phyloP scores from a whole-genome alignment of 208 protist genomes.

The Acanthamoeba castellanii region DNA sequence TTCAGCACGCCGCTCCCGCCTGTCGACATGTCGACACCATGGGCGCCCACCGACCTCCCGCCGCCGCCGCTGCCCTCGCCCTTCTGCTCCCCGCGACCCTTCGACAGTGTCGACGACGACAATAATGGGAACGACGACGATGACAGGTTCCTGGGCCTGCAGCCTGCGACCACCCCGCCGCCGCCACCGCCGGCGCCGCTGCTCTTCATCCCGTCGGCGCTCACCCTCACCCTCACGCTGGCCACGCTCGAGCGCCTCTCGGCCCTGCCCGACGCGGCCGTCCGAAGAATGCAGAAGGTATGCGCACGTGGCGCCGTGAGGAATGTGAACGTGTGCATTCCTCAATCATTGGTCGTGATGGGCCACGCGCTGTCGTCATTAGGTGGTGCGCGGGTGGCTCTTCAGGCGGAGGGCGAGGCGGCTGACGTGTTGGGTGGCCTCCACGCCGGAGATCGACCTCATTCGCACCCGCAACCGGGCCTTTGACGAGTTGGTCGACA shows the following conservation, averaged over 20 bases:
- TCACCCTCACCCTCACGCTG: not conserved
- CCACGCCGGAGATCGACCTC: not conserved
- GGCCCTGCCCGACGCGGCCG: not conserved
- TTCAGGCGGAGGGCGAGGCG: not conserved
- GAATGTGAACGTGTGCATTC: too few relatives aligned
- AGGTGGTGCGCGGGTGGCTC: conserved; percentile 14
- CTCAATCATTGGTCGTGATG: not conserved
- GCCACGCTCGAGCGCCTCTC: conserved; percentile 26
- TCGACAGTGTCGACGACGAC: not conserved
- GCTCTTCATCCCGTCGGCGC: not conserved
- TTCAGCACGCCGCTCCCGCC: not conserved
- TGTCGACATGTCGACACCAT: not conserved
- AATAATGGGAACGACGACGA: not conserved
- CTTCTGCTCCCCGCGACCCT: not conserved
- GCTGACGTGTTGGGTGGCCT: conserved; percentile 2
- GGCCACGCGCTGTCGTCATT: not conserved
- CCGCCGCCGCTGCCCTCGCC: conserved; percentile 11
- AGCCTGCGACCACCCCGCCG: not conserved
- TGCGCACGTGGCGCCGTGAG: not conserved
- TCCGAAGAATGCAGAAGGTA: conserved; percentile 6
- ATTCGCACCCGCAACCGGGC: conserved; percentile 8
- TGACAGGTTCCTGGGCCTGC: not conserved
- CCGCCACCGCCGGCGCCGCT: not conserved
- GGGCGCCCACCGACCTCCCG: not conserved
- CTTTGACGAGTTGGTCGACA: not conserved